These are phyloP conservation scores for Capsicum chinense DNA, from an alignment of 257 asterid genomes.

Conservation along the genomic window DNA sequence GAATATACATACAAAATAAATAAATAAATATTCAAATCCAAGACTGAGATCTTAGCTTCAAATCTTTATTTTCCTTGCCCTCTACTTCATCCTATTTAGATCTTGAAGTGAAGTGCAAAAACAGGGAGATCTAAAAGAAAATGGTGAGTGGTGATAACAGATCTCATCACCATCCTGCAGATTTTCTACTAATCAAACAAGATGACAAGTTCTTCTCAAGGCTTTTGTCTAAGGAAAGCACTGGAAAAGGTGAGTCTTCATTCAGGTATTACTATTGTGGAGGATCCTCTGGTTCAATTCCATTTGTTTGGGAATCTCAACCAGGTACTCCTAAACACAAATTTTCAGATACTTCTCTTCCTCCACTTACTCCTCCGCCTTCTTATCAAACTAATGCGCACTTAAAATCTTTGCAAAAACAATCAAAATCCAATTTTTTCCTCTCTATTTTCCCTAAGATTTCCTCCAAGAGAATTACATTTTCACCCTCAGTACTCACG, in stretches of 20 bases:
- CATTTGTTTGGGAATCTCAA: slow-evolving; percentile 79
- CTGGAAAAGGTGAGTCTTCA: slow-evolving; percentile 51
- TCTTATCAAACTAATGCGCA: slow-evolving; percentile 45
- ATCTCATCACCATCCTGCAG: slow-evolving; percentile 35
- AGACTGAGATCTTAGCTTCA: slow-evolving; percentile 3
- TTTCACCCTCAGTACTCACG: slow-evolving; percentile 25
- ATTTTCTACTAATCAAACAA: slow-evolving; percentile 40
- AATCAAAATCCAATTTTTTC: slow-evolving; percentile 40
- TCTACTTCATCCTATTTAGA: slow-evolving; percentile 38
- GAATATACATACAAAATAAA: slow-evolving; percentile 23
- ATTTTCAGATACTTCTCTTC: slow-evolving; percentile 46
- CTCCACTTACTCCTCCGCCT: slow-evolving; percentile 86
- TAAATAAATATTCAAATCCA: slow-evolving; percentile 23
- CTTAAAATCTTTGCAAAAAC: slow-evolving; percentile 29
- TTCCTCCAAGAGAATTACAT: slow-evolving; percentile 34
- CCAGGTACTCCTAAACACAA: slow-evolving; percentile 84
- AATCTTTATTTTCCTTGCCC: slow-evolving; percentile 32
- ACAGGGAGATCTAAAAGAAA: not conserved
- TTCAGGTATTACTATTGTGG: slow-evolving; percentile 67
- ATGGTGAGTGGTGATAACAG: slow-evolving; percentile 37
- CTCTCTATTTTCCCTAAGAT: slow-evolving; percentile 39
- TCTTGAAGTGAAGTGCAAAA: slow-evolving; percentile 27
- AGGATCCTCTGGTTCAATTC: slow-evolving; percentile 64
- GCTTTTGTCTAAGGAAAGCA: slow-evolving; percentile 50
- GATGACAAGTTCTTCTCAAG: slow-evolving; percentile 50